Base-by-base conservation (phyloP, 1,284 basidiomycete species). In the Irpex rosettiformis region DNA sequence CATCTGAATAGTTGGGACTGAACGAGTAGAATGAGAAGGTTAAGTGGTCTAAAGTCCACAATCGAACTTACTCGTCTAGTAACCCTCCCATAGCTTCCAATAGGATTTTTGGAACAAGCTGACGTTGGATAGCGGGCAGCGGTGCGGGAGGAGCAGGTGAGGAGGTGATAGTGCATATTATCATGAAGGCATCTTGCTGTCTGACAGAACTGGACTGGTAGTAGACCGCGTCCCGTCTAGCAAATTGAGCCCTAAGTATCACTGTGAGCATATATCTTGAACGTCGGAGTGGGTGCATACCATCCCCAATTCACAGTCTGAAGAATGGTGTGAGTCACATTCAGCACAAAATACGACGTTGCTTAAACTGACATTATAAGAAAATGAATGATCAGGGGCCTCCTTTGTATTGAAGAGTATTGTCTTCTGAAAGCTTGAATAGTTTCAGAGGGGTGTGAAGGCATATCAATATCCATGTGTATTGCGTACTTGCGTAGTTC, bases 231-330 rank as follows among this genome's bases (percentile, higher is more conserved):
- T 94, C 90, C 62, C 93, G 79, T 54, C 83, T 83, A 25, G 90
- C 86, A 71, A 94, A 95, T 67, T 90, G 87, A 1, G 86, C 85
- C 88, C 89, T 90, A 49, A 91, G 91, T 90, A 91, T 16, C 2
- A n/a, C 11, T 13, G 33, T 92, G 68, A 93, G 92, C 45, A 87
- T 86, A 3, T 89, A 88, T 85, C 87, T 60, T 30, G 29, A n/a
- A 42, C n/a, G 28, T 16, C 18, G 28, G 71, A 54, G 69, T 64
- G 47, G 8, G 6, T 24, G 13, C 24, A 8, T 29, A 61, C 56
- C 59, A 61, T 55, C 59, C 59, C 59, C 59, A 61, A 37, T 61
- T 61, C 18, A 61, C 53, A 10, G 59, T 61, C 59, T 61, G 33
- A 11, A 40, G 33, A 40, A 40, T 13, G 33, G 2, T 13, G 33